Conservation (phyloP, 2,329 filamentous ascomycete species). For the Grosmannia serpens region DNA sequence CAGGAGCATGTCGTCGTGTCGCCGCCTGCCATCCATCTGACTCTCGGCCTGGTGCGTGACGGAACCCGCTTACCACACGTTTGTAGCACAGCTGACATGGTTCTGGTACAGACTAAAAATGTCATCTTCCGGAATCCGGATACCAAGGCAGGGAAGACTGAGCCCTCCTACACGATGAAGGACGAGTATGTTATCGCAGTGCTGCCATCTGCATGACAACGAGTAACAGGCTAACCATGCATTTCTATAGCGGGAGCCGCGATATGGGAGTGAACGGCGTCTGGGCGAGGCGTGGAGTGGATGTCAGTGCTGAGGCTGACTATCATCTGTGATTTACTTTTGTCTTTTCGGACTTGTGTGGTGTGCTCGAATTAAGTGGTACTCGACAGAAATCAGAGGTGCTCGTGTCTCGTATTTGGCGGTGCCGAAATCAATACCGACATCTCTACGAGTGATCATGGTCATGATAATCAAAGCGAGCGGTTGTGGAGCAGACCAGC, state of each 20-base stretch:
- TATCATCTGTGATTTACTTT: background rate
- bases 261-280: conserved; percentile 8
- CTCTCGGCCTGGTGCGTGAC: conserved; percentile 5
- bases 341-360: no score
- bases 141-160: background rate
- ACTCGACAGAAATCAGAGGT: no score
- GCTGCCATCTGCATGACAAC: background rate
- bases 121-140: conserved; percentile 8
- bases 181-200: background rate
- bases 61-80: background rate
- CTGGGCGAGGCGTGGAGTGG: conserved; percentile 4
- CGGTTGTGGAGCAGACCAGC: no score
- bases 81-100: background rate
- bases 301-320: background rate
- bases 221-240: background rate
- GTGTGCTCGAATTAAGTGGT: background rate
- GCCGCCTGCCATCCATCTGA: conserved; percentile 9
- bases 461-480: no score
- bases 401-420: background rate
- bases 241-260: background rate
- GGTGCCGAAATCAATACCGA: no score
- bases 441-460: no score
- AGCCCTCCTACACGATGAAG: background rate
- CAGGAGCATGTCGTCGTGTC: conserved; percentile 5
- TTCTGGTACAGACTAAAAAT: conserved; percentile 7